Evolutionary conservation across 2,329 filamentous ascomycete genomes (phyloP).

Genomic region (Aspergillus pseudoterreus): DNA sequence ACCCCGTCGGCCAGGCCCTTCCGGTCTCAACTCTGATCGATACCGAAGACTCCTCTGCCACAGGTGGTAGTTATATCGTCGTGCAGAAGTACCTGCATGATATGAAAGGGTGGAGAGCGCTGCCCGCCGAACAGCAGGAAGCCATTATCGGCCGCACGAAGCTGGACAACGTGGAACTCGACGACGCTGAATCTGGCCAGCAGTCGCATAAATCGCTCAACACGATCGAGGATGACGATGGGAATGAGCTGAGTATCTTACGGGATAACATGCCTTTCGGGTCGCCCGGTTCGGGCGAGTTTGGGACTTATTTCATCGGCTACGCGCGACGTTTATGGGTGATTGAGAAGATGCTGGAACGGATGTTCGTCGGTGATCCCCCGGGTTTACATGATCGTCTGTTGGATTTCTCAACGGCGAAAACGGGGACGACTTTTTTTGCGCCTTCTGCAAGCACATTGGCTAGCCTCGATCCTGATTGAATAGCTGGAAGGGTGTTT

Average conservation of each 20-base stretch:
- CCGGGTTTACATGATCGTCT: constrained; percentile 54
- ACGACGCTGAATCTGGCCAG: constrained; percentile 48
- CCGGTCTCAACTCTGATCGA: constrained; percentile 43
- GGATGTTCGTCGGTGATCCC: constrained; percentile 56
- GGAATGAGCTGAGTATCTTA: constrained; percentile 52
- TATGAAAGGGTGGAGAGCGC: constrained; percentile 44
- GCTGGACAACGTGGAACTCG: constrained; percentile 55
- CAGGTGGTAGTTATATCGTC: constrained; percentile 56
- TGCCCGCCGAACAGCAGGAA: constrained; percentile 53
- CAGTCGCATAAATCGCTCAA: constrained; percentile 54
- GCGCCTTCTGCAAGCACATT: constrained; percentile 44
- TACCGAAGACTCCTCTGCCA: constrained; percentile 37
- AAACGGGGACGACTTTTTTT: constrained; percentile 55
- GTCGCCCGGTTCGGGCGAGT: constrained; percentile 48
- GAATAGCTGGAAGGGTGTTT: background rate
- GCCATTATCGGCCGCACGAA: constrained; percentile 57
- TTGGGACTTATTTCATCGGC: constrained; percentile 58
- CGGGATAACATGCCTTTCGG: constrained; percentile 62
- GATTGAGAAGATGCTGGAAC: constrained; percentile 55
- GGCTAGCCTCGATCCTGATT: constrained; percentile 19
- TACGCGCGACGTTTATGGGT: constrained; percentile 54
- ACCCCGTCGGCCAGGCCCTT: constrained; percentile 49
- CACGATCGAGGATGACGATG: constrained; percentile 51
- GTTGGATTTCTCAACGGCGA: constrained; percentile 52
- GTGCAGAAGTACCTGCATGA: constrained; percentile 59